phyloP scores from a whole-genome alignment of 345 rosid genomes.

The Cardamine chenopodiifolia region DNA sequence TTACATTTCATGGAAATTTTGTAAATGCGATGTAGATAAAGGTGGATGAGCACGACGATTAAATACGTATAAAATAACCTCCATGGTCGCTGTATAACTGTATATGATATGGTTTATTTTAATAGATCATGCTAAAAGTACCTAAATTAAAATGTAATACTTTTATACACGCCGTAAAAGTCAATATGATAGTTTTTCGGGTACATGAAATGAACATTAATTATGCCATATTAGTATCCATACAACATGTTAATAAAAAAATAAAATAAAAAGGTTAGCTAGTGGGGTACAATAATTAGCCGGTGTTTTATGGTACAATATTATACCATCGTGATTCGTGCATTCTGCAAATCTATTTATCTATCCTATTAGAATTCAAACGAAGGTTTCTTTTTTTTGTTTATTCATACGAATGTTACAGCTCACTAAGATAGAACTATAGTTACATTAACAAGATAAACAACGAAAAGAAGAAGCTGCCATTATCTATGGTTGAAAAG shows the following conservation, averaged over 20 bases:
- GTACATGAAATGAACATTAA: constrained; percentile 21
- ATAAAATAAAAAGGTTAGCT: neutral
- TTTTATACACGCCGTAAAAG: constrained; percentile 43
- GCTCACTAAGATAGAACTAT: constrained; percentile 1
- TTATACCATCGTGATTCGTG: constrained; percentile 12
- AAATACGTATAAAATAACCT: constrained; percentile 2
- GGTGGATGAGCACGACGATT: constrained; percentile 36
- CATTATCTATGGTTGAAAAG: neutral
- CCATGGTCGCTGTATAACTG: neutral
- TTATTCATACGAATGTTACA: neutral
- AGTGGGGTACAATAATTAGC: constrained; percentile 43
- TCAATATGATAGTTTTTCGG: constrained; percentile 19
- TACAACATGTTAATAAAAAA: constrained; percentile 8
- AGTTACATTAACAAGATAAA: neutral
- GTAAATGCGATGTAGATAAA: constrained; percentile 34
- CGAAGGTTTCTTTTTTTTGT: neutral
- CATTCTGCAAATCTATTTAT: constrained; percentile 7
- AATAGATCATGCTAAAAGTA: constrained; percentile 42
- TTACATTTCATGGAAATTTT: constrained; percentile 26
- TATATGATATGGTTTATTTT: constrained; percentile 19
- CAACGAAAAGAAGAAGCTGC: neutral
- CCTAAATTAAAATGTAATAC: constrained; percentile 26
- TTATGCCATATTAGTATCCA: constrained; percentile 11
- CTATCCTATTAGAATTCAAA: neutral
- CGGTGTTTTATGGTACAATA: constrained; percentile 12